phyloP scores from a whole-genome alignment of 805 yeast genomes.

The Myxozyma sirexii region DNA sequence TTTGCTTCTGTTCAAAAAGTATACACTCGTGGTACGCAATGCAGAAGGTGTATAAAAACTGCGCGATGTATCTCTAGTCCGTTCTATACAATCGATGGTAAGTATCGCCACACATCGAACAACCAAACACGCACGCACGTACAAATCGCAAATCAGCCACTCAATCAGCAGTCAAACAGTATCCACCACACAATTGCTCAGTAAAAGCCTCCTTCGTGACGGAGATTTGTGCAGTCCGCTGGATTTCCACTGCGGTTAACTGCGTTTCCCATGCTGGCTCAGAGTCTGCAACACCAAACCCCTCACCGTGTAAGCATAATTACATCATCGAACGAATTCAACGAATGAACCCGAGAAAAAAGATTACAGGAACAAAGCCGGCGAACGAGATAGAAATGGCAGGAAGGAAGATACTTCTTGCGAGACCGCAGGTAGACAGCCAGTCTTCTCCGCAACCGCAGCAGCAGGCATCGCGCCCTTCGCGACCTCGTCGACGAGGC shows the following conservation, averaged over 20 bases:
- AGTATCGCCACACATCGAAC: too few species aligned
- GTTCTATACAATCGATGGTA: too few species aligned
- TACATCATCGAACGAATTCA: conserved; percentile 8
- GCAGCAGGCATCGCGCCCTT: neutral
- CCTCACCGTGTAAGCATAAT: neutral
- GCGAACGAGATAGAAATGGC: neutral
- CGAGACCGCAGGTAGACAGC: neutral
- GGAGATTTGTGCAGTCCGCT: too few species aligned
- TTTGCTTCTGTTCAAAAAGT: too few species aligned
- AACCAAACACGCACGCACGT: too few species aligned
- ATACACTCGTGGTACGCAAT: too few species aligned
- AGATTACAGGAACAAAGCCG: neutral
- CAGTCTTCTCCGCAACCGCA: neutral
- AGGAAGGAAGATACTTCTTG: neutral
- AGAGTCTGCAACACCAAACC: neutral
- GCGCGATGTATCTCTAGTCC: too few species aligned
- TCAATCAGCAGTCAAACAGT: neutral
- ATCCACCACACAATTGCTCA: too few species aligned
- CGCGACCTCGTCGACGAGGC: conserved; percentile 1
- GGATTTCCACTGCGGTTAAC: too few species aligned
- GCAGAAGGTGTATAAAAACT: too few species aligned
- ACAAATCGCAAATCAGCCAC: neutral
- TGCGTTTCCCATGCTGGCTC: too few species aligned
- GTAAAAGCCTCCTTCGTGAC: neutral
- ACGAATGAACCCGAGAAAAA: neutral